phyloP scores from a whole-genome alignment of 2,329 filamentous ascomycete species.

The Diaporthe humulicola region DNA sequence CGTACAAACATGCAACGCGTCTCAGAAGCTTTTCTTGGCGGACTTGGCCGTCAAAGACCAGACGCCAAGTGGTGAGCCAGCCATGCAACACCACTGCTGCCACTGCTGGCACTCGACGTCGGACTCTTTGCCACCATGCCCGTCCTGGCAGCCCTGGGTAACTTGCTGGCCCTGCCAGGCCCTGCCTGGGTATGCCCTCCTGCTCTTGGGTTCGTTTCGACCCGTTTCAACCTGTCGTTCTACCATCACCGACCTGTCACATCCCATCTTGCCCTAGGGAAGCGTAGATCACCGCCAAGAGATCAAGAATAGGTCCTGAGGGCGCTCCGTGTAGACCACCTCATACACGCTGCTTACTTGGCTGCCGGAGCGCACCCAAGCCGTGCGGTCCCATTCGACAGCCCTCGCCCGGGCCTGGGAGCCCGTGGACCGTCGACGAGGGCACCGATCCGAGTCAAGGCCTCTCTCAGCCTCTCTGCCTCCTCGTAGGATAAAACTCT shows the following conservation, averaged over 20 bases:
- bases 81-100: not conserved
- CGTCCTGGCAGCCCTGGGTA: not conserved
- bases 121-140: not conserved
- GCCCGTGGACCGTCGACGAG: not conserved
- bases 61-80: conserved; percentile 34
- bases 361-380: conserved; percentile 35
- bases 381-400: conserved; percentile 32
- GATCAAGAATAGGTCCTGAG: conserved; percentile 34
- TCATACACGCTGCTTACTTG: conserved; percentile 37
- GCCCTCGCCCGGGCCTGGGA: not conserved
- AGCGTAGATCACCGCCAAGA: conserved; percentile 36
- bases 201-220: conserved; percentile 31
- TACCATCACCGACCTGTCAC: conserved; percentile 23
- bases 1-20: conserved; percentile 30
- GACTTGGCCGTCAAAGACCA: conserved; percentile 35
- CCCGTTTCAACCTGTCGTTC: conserved; percentile 27
- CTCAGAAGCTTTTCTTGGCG: conserved; percentile 37
- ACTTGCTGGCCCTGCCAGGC: not conserved
- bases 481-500: conserved; percentile 30
- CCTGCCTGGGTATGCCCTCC: not conserved
- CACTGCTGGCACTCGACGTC: not conserved
- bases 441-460: conserved; percentile 20
- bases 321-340: not conserved
- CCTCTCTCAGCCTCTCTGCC: not conserved
- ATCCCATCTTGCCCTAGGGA: conserved; percentile 18